Base-by-base conservation (phyloP, 1,284 basidiomycete species). In the Ganoderma lingzhi region DNA sequence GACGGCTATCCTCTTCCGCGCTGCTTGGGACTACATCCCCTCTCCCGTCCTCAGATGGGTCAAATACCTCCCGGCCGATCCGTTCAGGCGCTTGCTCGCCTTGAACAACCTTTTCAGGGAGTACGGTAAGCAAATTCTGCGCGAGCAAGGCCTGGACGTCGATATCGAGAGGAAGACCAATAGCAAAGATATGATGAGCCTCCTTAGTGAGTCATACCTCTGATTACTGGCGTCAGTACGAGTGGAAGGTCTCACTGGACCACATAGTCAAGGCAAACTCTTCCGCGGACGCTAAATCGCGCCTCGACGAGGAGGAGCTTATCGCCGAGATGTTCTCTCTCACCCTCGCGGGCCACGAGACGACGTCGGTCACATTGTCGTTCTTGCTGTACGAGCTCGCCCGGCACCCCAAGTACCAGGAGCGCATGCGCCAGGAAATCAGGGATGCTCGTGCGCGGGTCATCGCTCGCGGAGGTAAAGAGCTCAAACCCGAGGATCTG, bases 201-300 rank as follows among this genome's bases (percentile, higher is more conserved):
- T 85, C 30, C 77, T 86, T 12, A 78, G 84, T 84, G 61, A 8
- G 80, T 12, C 42, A 6, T 23, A 28, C n/a, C 4, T 35, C 35
- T 55, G n/a, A 23, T 23, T 23, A 23, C 23, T 23, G 23, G 23
- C 23, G 23, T 23, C 23, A 23, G 23, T 23, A 23, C 23, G 23
- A 23, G 23, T 23, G 23, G 23, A 23, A 23, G 23, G 23, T 23
- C 23, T 23, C 23, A 23, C 23, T 23, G 23, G 23, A 23, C 23
- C 23, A 23, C 23, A 23, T 61, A 89, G 88, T 88, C 62, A 85
- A 83, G 73, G 87, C 88, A 1, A 90, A 89, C 70, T 78, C 79
- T 48, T 84, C 84, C 3, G 78, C 84, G 53, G 79, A 86, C 30
- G 80, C 81, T 53, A 83, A 81, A 68, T 78, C 78, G 17, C 81